These are phyloP conservation scores for Garcia nutans DNA, from an alignment of 345 rosid genomes.

Conservation along the genomic window DNA sequence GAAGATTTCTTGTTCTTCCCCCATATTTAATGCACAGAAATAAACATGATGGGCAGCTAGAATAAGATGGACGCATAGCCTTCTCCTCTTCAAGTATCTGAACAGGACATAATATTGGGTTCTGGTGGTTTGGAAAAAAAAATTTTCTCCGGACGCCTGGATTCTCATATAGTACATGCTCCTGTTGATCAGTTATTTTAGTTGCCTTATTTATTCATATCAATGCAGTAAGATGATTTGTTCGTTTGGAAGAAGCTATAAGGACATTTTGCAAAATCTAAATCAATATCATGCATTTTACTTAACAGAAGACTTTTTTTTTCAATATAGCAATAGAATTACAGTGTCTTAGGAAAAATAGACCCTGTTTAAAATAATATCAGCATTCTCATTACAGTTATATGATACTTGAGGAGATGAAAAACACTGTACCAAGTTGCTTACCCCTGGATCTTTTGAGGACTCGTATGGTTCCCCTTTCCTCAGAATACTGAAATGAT, in stretches of 20 bases:
- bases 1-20: slow-evolving; percentile 62
- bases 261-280: too few species aligned
- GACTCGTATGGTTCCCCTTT: slow-evolving; percentile 52
- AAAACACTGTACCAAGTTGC: background rate
- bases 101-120: slow-evolving; percentile 53
- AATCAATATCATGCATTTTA: too few species aligned
- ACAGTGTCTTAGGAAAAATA: background rate
- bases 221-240: background rate
- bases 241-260: background rate
- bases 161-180: slow-evolving; percentile 54
- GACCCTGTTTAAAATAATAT: background rate
- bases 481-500: slow-evolving; percentile 48
- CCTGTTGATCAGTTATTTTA: slow-evolving; percentile 29
- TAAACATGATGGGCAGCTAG: slow-evolving; percentile 51
- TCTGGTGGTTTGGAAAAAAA: slow-evolving; percentile 46
- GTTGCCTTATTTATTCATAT: background rate
- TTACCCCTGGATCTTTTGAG: slow-evolving; percentile 49
- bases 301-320: too few species aligned
- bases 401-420: background rate
- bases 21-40: slow-evolving; percentile 67
- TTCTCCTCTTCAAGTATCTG: slow-evolving; percentile 58
- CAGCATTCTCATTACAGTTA: background rate
- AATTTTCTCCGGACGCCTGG: slow-evolving; percentile 44
- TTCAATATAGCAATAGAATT: too few species aligned
- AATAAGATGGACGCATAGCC: slow-evolving; percentile 56